These are phyloP conservation scores for Pharnaceum exiguum DNA, from an alignment of 148 eudicot genomes.

Conservation along the genomic window DNA sequence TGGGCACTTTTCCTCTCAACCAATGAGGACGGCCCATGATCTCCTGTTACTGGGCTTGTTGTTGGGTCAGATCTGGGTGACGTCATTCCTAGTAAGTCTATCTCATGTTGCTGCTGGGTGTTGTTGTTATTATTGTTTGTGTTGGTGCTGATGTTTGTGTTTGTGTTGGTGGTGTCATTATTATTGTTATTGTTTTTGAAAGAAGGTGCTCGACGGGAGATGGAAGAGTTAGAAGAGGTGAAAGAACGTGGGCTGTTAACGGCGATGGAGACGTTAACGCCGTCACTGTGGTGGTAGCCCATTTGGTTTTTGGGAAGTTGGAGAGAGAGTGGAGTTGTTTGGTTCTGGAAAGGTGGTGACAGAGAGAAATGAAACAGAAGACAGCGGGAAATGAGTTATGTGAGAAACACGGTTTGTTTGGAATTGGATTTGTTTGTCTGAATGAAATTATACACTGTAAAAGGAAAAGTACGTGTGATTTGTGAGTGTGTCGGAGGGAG, in stretches of 20 bases:
- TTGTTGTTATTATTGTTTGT: background rate
- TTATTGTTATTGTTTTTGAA: slow-evolving; percentile 46
- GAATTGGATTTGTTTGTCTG: too few relatives aligned
- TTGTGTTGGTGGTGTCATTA: background rate
- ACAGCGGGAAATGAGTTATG: too few relatives aligned
- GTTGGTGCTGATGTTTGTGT: background rate
- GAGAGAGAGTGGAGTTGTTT: too few relatives aligned
- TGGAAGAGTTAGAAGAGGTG: slow-evolving; percentile 56
- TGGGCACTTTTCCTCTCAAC: slow-evolving; percentile 45
- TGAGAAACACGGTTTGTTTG: too few relatives aligned
- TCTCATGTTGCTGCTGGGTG: slow-evolving; percentile 33
- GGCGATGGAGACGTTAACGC: slow-evolving; percentile 48
- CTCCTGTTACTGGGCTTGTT: slow-evolving; percentile 18
- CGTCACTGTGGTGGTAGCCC: slow-evolving; percentile 37
- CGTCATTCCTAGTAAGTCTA: slow-evolving; percentile 48
- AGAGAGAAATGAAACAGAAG: too few relatives aligned
- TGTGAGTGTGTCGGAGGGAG: too few relatives aligned
- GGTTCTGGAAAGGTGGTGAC: too few relatives aligned
- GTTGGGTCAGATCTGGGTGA: slow-evolving; percentile 79
- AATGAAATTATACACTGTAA: too few relatives aligned
- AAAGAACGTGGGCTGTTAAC: slow-evolving; percentile 76
- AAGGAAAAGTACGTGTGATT: too few relatives aligned
- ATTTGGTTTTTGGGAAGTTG: slow-evolving; percentile 3
- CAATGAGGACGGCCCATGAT: slow-evolving; percentile 37
- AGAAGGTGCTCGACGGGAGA: slow-evolving; percentile 86